Percentiles rank a stretch among this genome's conserved stretches.
Conservation (phyloP, 2,329 filamentous ascomycete species). For the Colletotrichum kahawae region DNA sequence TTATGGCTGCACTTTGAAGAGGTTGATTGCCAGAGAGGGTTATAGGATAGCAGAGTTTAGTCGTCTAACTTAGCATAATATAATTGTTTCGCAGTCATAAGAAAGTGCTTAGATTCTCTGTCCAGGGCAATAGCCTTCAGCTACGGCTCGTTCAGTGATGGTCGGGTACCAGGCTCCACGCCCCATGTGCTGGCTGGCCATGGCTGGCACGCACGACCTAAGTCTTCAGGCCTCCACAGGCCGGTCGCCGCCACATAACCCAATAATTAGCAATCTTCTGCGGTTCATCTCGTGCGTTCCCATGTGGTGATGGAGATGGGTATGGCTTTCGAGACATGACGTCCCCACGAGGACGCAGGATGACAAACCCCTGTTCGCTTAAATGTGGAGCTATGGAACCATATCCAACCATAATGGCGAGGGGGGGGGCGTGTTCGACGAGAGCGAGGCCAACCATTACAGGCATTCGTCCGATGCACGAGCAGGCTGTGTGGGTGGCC, state of each 20-base stretch:
- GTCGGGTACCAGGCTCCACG: too few relatives aligned
- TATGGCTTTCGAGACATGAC: not conserved
- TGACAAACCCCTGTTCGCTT: not conserved
- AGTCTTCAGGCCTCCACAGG: not conserved
- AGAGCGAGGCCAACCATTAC: not conserved
- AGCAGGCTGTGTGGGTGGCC: not conserved
- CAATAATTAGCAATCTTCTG: not conserved
- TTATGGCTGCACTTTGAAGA: too few relatives aligned
- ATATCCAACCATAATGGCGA: not conserved
- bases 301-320: not conserved
- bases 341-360: not conserved
- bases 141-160: not conserved
- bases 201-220: not conserved
- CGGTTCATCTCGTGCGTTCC: not conserved
- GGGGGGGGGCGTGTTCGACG: not conserved
- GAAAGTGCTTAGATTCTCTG: not conserved
- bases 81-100: not conserved
- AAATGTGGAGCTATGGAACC: not conserved
- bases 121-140: not conserved
- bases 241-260: not conserved
- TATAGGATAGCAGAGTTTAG: too few relatives aligned
- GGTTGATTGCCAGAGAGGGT: too few relatives aligned
- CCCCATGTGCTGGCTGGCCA: not conserved
- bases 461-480: not conserved
- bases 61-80: not conserved